A percentile compares a stretch with the other conserved stretches of the same genome.
These are phyloP conservation scores for Diaporthe sp. DNA, from an alignment of 2,329 filamentous ascomycete genomes.

Conservation along the genomic window DNA sequence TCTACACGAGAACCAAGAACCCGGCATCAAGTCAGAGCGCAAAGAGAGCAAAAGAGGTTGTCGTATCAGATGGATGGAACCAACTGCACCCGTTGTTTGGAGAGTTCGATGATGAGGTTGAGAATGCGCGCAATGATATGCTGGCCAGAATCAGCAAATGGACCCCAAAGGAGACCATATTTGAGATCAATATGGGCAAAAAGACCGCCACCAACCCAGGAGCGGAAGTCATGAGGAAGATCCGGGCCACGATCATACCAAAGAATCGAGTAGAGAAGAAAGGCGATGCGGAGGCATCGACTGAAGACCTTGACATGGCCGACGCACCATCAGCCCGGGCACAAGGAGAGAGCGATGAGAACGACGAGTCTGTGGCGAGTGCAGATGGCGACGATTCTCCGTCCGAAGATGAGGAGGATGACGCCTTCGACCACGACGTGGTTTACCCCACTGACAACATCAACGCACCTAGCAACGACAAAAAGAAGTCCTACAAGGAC, in stretches of 20 bases:
- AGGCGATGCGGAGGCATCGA: constrained; percentile 52
- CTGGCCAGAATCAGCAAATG: constrained; percentile 90
- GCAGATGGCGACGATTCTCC: constrained; percentile 55
- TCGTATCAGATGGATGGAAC: constrained; percentile 77
- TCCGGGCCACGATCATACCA: constrained; percentile 77
- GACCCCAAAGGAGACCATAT: constrained; percentile 93
- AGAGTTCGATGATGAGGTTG: constrained; percentile 73
- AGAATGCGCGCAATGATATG: constrained; percentile 86
- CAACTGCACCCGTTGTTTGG: constrained; percentile 87
- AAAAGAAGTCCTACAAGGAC: constrained; percentile 70
- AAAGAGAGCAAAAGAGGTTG: constrained; percentile 85
- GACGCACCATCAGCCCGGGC: constrained; percentile 50
- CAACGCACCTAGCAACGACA: constrained; percentile 61
- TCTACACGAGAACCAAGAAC: constrained; percentile 91
- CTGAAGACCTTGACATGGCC: constrained; percentile 47
- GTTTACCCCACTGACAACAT: constrained; percentile 54
- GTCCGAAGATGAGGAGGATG: constrained; percentile 69
- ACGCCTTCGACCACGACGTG: constrained; percentile 75
- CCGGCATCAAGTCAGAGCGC: constrained; percentile 92
- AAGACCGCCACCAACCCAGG: constrained; percentile 74
- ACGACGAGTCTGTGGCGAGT: constrained; percentile 55
- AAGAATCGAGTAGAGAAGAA: constrained; percentile 62
- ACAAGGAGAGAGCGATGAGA: constrained; percentile 45
- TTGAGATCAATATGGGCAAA: constrained; percentile 86
- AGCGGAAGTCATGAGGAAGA: constrained; percentile 81